Conservation (phyloP, 768 basidiomycete genomes). For the Trametes elegans region DNA sequence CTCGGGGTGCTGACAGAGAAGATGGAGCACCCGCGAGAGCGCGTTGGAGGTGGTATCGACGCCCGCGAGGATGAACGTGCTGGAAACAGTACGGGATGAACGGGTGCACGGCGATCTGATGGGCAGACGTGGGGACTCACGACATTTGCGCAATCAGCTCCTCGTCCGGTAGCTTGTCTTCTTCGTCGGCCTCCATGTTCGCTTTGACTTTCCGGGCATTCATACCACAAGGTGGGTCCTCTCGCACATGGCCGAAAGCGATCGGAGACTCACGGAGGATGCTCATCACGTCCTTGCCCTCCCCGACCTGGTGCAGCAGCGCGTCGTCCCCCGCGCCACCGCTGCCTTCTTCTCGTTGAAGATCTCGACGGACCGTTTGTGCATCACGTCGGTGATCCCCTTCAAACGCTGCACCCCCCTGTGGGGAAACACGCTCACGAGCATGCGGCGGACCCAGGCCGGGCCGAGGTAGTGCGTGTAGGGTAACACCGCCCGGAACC, state of each 20-base stretch:
- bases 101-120: too few species aligned
- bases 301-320: conserved; percentile 24
- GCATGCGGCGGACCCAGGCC: conserved; percentile 38
- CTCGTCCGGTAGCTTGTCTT: conserved; percentile 11
- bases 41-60: conserved; percentile 26
- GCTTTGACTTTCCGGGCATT: conserved; percentile 19
- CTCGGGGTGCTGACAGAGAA: conserved; percentile 28
- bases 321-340: conserved; percentile 28
- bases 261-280: conserved; percentile 37
- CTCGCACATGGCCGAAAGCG: too few species aligned
- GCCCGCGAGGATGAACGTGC: conserved; percentile 23
- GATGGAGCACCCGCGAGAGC: conserved; percentile 14
- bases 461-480: conserved; percentile 41
- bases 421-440: conserved; percentile 42
- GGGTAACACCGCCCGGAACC: conserved; percentile 44
- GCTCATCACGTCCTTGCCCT: conserved; percentile 49
- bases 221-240: neutral
- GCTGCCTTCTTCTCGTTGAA: conserved; percentile 37
- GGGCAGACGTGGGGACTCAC: neutral
- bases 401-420: conserved; percentile 40
- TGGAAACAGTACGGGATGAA: neutral
- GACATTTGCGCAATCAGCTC: conserved; percentile 19
- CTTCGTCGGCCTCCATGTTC: conserved; percentile 9
- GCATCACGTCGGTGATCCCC: conserved; percentile 46
- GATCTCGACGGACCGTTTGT: conserved; percentile 40